Conservation (phyloP, 352 stramenopile species). For the Globisporangium emineosum region DNA sequence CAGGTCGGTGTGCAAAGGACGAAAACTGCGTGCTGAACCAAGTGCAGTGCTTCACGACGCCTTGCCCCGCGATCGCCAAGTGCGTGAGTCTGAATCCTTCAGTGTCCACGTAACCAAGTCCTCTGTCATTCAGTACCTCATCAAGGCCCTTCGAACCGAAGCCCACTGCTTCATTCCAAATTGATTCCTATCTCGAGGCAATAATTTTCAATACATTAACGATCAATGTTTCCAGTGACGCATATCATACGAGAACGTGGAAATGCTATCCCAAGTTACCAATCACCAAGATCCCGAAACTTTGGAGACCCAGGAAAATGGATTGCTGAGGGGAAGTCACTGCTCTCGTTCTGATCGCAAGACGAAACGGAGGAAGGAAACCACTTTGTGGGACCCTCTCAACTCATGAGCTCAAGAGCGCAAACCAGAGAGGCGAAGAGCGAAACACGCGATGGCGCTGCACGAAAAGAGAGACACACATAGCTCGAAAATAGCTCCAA, state of each 20-base stretch:
- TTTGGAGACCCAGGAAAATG: background rate
- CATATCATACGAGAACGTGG: background rate
- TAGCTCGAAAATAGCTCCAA: background rate
- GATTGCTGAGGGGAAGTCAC: background rate
- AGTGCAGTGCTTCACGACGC: slow-evolving; percentile 50
- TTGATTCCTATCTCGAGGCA: background rate
- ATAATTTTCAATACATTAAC: background rate
- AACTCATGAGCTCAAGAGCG: background rate
- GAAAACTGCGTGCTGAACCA: slow-evolving; percentile 43
- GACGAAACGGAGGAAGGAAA: background rate
- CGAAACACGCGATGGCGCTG: background rate
- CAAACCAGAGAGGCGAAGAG: too few species aligned
- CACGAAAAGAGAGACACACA: background rate
- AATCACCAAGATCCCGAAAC: background rate
- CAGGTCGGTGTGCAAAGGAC: slow-evolving; percentile 36
- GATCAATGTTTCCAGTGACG: background rate
- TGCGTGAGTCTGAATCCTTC: slow-evolving; percentile 24
- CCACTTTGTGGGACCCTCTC: background rate
- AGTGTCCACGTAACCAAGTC: background rate
- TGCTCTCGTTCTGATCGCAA: background rate
- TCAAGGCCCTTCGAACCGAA: too few species aligned
- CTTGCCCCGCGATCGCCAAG: slow-evolving; percentile 48
- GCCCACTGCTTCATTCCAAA: background rate
- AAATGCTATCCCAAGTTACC: background rate
- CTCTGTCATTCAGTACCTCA: too few species aligned